Conservation (phyloP, 2,329 filamentous ascomycete genomes). For the Parascedosporium putredinis region DNA sequence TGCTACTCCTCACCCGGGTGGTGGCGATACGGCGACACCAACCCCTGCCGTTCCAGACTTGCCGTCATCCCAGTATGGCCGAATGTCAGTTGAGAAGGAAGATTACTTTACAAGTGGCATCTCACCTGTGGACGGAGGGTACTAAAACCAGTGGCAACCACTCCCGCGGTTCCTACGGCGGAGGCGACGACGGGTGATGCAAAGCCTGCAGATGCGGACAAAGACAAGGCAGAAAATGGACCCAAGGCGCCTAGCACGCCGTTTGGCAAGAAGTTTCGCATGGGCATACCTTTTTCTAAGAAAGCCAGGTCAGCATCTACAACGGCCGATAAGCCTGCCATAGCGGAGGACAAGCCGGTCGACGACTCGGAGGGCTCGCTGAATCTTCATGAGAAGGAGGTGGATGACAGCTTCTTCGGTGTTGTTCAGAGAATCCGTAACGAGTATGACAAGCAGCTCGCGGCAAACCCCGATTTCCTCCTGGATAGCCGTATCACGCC, state of each 20-base stretch:
- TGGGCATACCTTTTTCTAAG: conserved; percentile 65
- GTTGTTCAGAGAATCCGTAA: conserved; percentile 62
- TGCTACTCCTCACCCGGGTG: conserved; percentile 53
- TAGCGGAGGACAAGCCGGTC: conserved; percentile 61
- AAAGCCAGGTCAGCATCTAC: conserved; percentile 62
- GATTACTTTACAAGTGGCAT: conserved; percentile 70
- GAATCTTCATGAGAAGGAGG: conserved; percentile 53
- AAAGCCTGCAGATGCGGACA: conserved; percentile 32
- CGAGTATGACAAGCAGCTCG: conserved; percentile 59
- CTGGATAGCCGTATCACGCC: conserved; percentile 58
- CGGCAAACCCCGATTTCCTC: conserved; percentile 40
- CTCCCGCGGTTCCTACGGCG: conserved; percentile 31
- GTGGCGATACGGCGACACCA: conserved; percentile 35
- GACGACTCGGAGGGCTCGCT: conserved; percentile 56
- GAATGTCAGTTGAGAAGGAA: conserved; percentile 51
- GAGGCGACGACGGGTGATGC: conserved; percentile 27
- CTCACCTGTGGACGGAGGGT: conserved; percentile 33
- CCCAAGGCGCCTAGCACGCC: conserved; percentile 49
- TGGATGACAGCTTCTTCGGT: conserved; percentile 66
- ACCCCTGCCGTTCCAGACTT: conserved; percentile 41
- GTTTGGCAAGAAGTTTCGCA: conserved; percentile 80
- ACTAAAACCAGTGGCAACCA: conserved; percentile 34
- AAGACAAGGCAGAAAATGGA: conserved; percentile 11
- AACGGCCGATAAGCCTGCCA: conserved; percentile 56
- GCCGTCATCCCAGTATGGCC: conserved; percentile 42